phyloP scores from a whole-genome alignment of 176 grass and related monocot genomes.

The Zizania latifolia region DNA sequence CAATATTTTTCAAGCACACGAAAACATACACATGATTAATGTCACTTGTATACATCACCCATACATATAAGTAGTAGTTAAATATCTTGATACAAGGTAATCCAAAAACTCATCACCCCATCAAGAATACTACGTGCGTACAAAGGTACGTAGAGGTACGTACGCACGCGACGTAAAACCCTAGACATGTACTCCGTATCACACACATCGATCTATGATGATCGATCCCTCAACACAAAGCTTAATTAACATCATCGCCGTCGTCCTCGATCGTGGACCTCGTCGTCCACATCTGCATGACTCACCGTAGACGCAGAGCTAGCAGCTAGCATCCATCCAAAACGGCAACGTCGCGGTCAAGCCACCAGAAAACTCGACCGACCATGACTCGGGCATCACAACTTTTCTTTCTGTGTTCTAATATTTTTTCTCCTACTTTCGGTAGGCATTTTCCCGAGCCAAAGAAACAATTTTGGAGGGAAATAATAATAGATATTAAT shows the following conservation, averaged over 20 bases:
- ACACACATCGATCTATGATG: not conserved
- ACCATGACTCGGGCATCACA: constrained; percentile 52
- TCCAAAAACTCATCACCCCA: constrained; percentile 49
- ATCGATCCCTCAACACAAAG: constrained; percentile 15
- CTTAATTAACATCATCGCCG: constrained; percentile 26
- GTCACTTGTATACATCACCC: not conserved
- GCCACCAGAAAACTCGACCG: constrained; percentile 41
- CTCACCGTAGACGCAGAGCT: constrained; percentile 9
- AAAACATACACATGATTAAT: not conserved
- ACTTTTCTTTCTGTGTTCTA: not conserved
- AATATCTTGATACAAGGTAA: constrained; percentile 52
- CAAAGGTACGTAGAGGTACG: no score
- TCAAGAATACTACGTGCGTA: no score
- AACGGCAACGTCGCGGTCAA: constrained; percentile 39
- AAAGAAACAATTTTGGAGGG: constrained; percentile 47
- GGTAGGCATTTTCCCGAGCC: constrained; percentile 24
- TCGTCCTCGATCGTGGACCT: no score
- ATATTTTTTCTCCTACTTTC: constrained; percentile 25
- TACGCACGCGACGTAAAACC: no score
- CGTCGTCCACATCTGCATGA: constrained; percentile 17
- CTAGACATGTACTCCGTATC: no score
- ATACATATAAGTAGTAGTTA: not conserved
- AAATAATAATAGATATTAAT: constrained; percentile 2
- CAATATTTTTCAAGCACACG: not conserved
- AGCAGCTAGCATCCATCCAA: constrained; percentile 33